phyloP scores from a whole-genome alignment of 495 filamentous ascomycete genomes.

The Massariosphaeria phaeospora region DNA sequence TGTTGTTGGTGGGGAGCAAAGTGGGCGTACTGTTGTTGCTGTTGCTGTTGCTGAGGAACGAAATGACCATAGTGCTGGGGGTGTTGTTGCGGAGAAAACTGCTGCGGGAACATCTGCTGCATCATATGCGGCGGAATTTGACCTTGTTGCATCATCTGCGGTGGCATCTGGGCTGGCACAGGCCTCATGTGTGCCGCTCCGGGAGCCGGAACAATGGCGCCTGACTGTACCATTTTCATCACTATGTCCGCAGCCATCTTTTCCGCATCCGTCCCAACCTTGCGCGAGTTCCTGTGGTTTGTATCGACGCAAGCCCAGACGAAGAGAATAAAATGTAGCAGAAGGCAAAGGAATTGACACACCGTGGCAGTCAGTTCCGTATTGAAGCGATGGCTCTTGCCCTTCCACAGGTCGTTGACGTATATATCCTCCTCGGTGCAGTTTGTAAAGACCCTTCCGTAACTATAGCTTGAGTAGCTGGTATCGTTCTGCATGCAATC shows the following conservation, averaged over 20 bases:
- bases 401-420: slow-evolving; percentile 24
- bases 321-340: slow-evolving; percentile 38
- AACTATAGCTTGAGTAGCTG: too few species aligned
- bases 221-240: slow-evolving; percentile 24
- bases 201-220: slow-evolving; percentile 18
- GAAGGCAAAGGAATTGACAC: slow-evolving; percentile 17
- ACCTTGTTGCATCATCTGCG: neutral
- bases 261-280: slow-evolving; percentile 20
- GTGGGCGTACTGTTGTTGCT: neutral
- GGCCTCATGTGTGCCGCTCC: neutral
- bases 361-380: slow-evolving; percentile 19
- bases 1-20: too few species aligned
- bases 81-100: neutral
- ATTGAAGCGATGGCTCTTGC: slow-evolving; percentile 1
- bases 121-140: neutral
- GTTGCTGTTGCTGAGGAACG: neutral
- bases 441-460: neutral
- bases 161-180: neutral
- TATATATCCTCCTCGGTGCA: slow-evolving; percentile 29
- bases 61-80: neutral
- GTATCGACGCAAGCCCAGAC: slow-evolving; percentile 41
- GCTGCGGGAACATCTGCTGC: neutral
- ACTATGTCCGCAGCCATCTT: slow-evolving; percentile 28
- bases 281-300: slow-evolving; percentile 35
- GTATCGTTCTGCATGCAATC: too few species aligned